Evolutionary conservation across 768 basidiomycete species (phyloP).

Genomic region (Tulasnella sp.): DNA sequence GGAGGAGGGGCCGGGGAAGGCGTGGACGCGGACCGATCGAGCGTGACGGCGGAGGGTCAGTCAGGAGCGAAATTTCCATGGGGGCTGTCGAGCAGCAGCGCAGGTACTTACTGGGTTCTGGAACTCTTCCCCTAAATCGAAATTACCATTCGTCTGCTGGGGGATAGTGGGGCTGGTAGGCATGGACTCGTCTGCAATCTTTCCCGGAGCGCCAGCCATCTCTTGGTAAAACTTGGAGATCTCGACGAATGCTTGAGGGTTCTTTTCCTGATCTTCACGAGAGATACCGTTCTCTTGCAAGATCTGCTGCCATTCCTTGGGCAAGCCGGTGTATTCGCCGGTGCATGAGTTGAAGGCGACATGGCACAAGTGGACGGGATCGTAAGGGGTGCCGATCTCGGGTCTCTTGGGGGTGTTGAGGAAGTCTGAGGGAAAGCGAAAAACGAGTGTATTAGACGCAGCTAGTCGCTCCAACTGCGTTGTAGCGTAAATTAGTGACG

Average conservation of each 20-base stretch:
- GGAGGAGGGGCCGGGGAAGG: conserved; percentile 33
- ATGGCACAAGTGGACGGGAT: conserved; percentile 98
- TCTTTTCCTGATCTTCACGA: conserved; percentile 88
- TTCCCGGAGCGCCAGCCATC: conserved; percentile 32
- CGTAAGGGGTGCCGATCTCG: conserved; percentile 96
- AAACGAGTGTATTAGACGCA: not conserved
- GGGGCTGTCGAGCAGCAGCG: not conserved
- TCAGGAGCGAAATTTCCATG: conserved; percentile 14
- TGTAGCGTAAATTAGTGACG: not conserved
- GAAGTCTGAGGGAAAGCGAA: conserved; percentile 41
- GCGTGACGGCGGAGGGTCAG: conserved; percentile 27
- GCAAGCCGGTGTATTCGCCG: conserved; percentile 94
- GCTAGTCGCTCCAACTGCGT: too few relatives aligned
- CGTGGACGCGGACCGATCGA: conserved; percentile 38
- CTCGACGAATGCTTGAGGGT: conserved; percentile 96
- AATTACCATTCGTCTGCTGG: not conserved
- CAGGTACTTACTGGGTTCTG: not conserved
- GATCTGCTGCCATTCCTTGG: conserved; percentile 98
- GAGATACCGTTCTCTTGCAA: conserved; percentile 92
- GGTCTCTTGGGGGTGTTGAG: conserved; percentile 68
- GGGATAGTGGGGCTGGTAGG: not conserved
- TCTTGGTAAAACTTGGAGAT: conserved; percentile 99
- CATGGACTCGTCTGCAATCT: not conserved
- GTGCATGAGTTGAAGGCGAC: conserved; percentile 99
- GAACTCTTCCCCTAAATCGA: not conserved